These are phyloP conservation scores for Smallanthus sonchifolius DNA, from an alignment of 129 eudicot genomes.

Conservation along the genomic window DNA sequence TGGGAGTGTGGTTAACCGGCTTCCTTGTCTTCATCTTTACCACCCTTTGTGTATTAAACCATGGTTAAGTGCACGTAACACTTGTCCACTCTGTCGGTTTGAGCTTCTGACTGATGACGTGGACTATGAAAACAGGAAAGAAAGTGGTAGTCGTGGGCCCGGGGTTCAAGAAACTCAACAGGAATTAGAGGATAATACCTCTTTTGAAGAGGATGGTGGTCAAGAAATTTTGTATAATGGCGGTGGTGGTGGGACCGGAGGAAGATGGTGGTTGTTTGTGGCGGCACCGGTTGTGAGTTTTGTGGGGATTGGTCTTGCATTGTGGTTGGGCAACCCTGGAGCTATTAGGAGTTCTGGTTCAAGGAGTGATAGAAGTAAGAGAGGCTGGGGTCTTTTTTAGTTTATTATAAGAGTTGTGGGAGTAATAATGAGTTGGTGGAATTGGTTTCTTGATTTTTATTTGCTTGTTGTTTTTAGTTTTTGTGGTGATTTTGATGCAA, in stretches of 20 bases:
- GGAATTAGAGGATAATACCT: background rate
- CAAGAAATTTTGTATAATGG: conserved; percentile 18
- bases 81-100: conserved; percentile 81
- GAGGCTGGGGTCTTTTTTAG: conserved; percentile 76
- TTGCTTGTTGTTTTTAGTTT: background rate
- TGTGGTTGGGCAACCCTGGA: conserved; percentile 61
- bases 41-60: conserved; percentile 79
- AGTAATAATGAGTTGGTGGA: conserved; percentile 16
- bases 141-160: conserved; percentile 11
- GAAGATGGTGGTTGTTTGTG: conserved; percentile 57
- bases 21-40: conserved; percentile 77
- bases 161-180: conserved; percentile 20
- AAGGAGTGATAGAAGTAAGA: conserved; percentile 51
- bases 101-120: conserved; percentile 89
- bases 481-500: conserved; percentile 13
- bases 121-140: conserved; percentile 55
- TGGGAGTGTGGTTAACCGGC: conserved; percentile 63
- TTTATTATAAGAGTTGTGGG: background rate
- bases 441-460: background rate
- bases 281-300: conserved; percentile 72
- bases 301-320: conserved; percentile 61
- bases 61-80: conserved; percentile 68
- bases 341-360: conserved; percentile 15
- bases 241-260: conserved; percentile 17
- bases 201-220: conserved; percentile 28